Evolutionary conservation across 2,329 filamentous ascomycete genomes (phyloP).

Genomic region (Ascochyta rabiei): DNA sequence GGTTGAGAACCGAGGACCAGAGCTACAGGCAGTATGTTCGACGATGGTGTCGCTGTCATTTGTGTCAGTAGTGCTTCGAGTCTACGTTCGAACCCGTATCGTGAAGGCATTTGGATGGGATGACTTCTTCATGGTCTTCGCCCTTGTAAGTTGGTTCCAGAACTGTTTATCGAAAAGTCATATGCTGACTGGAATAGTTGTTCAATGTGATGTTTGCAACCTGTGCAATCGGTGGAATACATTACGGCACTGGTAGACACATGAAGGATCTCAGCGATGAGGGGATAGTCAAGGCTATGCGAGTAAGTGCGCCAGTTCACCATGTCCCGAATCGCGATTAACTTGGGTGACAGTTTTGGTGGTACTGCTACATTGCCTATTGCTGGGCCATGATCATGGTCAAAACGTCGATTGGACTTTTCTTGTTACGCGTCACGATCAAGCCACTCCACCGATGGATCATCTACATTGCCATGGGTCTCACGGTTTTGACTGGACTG

Average conservation of each 20-base stretch:
- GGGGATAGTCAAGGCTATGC: conserved; percentile 34
- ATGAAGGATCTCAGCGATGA: conserved; percentile 32
- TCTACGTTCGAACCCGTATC: conserved; percentile 50
- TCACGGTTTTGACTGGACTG: conserved; percentile 46
- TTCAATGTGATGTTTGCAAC: conserved; percentile 39
- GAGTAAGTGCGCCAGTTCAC: conserved; percentile 24
- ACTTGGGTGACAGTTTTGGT: conserved; percentile 37
- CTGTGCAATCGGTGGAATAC: conserved; percentile 38
- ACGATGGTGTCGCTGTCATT: conserved; percentile 51
- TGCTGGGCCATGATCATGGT: conserved; percentile 40
- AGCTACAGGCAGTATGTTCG: conserved; percentile 42
- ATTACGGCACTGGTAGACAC: conserved; percentile 43
- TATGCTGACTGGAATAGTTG: conserved; percentile 19
- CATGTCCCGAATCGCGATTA: background rate
- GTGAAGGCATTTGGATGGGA: conserved; percentile 49
- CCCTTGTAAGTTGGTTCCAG: conserved; percentile 28
- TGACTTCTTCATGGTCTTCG: conserved; percentile 42
- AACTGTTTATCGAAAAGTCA: background rate
- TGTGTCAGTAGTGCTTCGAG: conserved; percentile 46
- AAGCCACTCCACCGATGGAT: conserved; percentile 39
- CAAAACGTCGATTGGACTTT: conserved; percentile 44
- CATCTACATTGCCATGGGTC: conserved; percentile 46
- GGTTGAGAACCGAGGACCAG: conserved; percentile 39
- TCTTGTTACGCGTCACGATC: conserved; percentile 44
- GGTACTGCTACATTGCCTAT: conserved; percentile 44